Percentiles rank a stretch among this genome's conserved stretches.
Evolutionary conservation across 495 filamentous ascomycete species (phyloP).

Genomic region (Haplographium delicatum): DNA sequence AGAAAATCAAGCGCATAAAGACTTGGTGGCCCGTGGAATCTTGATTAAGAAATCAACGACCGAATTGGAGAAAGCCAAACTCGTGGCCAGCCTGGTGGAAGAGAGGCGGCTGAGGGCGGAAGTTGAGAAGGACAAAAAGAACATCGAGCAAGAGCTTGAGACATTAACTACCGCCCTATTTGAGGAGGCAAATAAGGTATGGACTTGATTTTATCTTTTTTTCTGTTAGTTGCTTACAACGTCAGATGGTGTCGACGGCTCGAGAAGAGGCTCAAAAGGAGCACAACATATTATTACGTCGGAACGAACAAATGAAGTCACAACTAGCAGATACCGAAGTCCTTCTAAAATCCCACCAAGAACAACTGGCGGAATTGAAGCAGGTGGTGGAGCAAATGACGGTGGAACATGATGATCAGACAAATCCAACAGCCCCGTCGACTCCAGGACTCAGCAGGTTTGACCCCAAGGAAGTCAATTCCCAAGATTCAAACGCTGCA

Average conservation of each 20-base stretch:
- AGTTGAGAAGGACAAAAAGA: constrained; percentile 66
- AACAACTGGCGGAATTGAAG: constrained; percentile 89
- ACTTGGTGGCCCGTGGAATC: constrained; percentile 64
- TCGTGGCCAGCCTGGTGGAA: constrained; percentile 60
- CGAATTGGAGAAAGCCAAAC: constrained; percentile 56
- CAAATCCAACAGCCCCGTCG: constrained; percentile 47
- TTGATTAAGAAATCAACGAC: constrained; percentile 68
- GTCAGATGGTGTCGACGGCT: constrained; percentile 83
- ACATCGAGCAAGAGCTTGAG: constrained; percentile 80
- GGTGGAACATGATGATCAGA: constrained; percentile 61
- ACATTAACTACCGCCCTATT: constrained; percentile 84
- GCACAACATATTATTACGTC: constrained; percentile 67
- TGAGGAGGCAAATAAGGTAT: constrained; percentile 85
- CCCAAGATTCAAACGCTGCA: constrained; percentile 32
- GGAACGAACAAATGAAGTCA: constrained; percentile 71
- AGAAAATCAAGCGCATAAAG: constrained; percentile 56
- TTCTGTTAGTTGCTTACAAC: constrained; percentile 27
- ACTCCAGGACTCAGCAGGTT: constrained; percentile 53
- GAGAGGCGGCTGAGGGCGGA: constrained; percentile 53
- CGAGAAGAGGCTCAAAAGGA: constrained; percentile 58
- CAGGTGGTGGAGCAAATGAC: constrained; percentile 83
- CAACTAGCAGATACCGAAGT: constrained; percentile 80
- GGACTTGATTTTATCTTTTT: constrained; percentile 9
- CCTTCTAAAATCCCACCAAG: constrained; percentile 84
- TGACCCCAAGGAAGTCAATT: constrained; percentile 39